These are phyloP conservation scores for Pinus tabuliformis DNA, from an alignment of 75 land plant species.

Conservation along the genomic window DNA sequence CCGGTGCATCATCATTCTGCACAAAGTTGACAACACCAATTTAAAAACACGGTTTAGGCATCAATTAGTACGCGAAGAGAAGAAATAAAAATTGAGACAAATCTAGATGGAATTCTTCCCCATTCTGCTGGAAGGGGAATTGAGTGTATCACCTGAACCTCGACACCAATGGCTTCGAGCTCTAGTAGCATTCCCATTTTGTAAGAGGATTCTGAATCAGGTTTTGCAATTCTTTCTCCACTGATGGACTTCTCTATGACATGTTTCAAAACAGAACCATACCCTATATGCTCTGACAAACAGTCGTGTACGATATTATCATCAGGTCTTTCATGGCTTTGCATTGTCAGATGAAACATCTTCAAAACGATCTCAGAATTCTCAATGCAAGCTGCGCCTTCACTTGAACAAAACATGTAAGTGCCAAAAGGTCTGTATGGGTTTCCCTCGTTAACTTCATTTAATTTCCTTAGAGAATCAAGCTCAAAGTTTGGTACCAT, in stretches of 20 bases:
- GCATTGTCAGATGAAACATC: slow-evolving; percentile 21
- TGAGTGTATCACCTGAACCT: background rate
- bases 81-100: background rate
- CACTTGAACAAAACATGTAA: slow-evolving; percentile 31
- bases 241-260: background rate
- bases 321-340: background rate
- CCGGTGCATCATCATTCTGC: too few species aligned
- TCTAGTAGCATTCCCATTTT: background rate
- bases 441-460: background rate
- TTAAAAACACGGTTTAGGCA: too few species aligned
- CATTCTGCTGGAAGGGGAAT: too few species aligned
- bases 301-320: background rate
- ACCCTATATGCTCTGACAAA: background rate
- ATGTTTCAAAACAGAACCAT: background rate
- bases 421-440: slow-evolving; percentile 65
- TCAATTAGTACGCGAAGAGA: too few species aligned
- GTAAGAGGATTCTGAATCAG: background rate
- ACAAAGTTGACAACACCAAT: too few species aligned
- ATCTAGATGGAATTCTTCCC: too few species aligned
- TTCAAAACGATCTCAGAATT: slow-evolving; percentile 58
- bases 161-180: background rate
- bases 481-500: too few species aligned
- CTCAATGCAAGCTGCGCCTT: slow-evolving; percentile 25
- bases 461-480: too few species aligned
- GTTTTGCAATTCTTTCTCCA: background rate